Evolutionary conservation across 208 protist species (phyloP).

Genomic region (Crithidia bombi): DNA sequence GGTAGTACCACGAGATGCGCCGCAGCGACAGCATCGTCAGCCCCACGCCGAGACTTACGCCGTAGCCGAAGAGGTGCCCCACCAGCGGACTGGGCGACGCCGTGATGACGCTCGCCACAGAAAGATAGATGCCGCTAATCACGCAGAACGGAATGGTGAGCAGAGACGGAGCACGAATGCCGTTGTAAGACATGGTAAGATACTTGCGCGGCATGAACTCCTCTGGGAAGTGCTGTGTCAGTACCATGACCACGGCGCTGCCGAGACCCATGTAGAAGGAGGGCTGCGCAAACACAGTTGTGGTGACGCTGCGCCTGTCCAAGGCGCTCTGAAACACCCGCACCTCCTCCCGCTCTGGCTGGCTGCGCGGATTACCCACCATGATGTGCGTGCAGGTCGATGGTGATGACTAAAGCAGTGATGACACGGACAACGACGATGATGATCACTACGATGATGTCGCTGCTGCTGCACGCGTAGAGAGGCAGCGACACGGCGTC

Average conservation of each 20-base stretch:
- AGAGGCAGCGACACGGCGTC: too few relatives aligned
- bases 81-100: conserved; percentile 55
- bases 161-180: conserved; percentile 71
- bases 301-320: conserved; percentile 70
- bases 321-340: conserved; percentile 81
- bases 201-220: conserved; percentile 79
- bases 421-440: too few relatives aligned
- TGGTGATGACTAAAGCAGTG: too few relatives aligned
- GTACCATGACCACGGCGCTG: conserved; percentile 77
- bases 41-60: conserved; percentile 63
- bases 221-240: conserved; percentile 82
- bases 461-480: too few relatives aligned
- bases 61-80: conserved; percentile 78
- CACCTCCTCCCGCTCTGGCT: conserved; percentile 51
- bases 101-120: conserved; percentile 71
- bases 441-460: too few relatives aligned
- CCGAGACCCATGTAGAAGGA: conserved; percentile 81
- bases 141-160: conserved; percentile 81
- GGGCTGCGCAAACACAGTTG: conserved; percentile 79
- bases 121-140: conserved; percentile 73
- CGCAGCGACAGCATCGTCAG: conserved; percentile 74
- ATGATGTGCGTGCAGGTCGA: too few relatives aligned
- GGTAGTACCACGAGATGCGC: conserved; percentile 86
- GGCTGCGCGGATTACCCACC: conserved; percentile 11
- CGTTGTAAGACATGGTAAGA: conserved; percentile 83